Evolutionary conservation across 257 asterid genomes (phyloP), one percentile per base, ranked within the genome.

Genomic region (Primulina huaijiensis): DNA sequence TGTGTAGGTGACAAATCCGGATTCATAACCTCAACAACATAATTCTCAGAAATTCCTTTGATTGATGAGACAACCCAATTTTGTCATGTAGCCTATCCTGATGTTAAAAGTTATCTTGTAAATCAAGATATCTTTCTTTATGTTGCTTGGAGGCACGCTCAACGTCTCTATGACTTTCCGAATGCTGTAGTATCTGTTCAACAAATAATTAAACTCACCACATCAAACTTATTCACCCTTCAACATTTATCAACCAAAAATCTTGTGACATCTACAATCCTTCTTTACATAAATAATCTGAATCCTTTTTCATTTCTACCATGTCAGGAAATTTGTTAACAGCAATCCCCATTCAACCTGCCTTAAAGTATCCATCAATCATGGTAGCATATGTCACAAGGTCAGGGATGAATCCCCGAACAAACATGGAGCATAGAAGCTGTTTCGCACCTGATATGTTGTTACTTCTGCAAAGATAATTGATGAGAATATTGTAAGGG

Each of bases 341-440:
- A 17, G 95, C 95, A 35, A 37, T 76, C 67, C 65, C 79, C 21
- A 68, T 52, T 62, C 80, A 52, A 5, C 89, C 79, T 21, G 59
- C 75, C 67, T 87, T 89, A 81, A 86, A 86, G 55, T 73, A 82
- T n/a, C 89, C 85, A 59, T 86, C 81, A 33, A 92, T 86, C 77
- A 92, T 59, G 53, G 96, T 80, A 61, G 90, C 94, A 62, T 87
- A 89, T 0, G 92, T 89, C 70, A 85, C 86, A 52, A 67, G 7
- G 63, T 89, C 89, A 2, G 96, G 96, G 53, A 83, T 72, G 37
- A 89, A 65, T n/a, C 98, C 96, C 19, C 81, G 86, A 75, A 89
- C 78, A 79, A 83, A 82, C 97, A 92, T 92, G 76, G 77, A 82
- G 75, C 94, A 78, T 3, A 89, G 62, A 4, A 89, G 61, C 73